Evolutionary conservation across 768 basidiomycete genomes (phyloP), one percentile per base, ranked within the genome.

Genomic region (Clitopilus hobsonii): DNA sequence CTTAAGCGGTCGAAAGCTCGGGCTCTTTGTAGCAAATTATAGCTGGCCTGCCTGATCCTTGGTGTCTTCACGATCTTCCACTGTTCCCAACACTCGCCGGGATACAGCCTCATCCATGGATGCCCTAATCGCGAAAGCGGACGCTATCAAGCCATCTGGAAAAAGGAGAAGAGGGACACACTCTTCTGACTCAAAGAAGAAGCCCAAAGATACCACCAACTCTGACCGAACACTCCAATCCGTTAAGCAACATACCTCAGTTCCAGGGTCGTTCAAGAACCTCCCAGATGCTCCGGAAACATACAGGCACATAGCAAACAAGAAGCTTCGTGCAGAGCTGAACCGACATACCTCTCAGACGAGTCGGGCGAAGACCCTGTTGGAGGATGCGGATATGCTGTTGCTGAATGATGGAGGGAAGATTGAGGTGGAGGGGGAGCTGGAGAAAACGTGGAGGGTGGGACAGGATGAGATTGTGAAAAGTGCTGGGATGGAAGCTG

Each of bases 361-460:
- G n/a, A 84, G 83, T 3, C 75, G 85, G n/a, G 68, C 83, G 22
- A 81, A 85, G 64, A 74, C 72, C 6, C 73, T 89, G 16, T 60
- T 86, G 51, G 72, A 88, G 49, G 89, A 92, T 74, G 84, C 88
- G 20, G 87, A 87, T 51, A 71, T 89, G 61, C 74, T 91, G n/a
- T 69, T 85, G 54, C 73, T 78, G 41, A 86, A 83, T 32, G 89
- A 91, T 10, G 76, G 72, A 0, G 95, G 95, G 1, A 70, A 76
- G 54, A 83, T 98, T 55, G 81, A 88, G 65, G 81, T 81, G 18
- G 93, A 95, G 61, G 82, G 79, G 2, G 84, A 82, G 52, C 77
- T 98, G 70, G 97, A 98, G 65, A 71, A 82, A 65, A 98, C 96
- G 6, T 98, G 94, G 94, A 78, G 91, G 55, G 79, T 94, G 6